Percentiles rank a stretch among this genome's conserved stretches.
Evolutionary conservation across 129 eudicot species (phyloP).

Genomic region (Escallonia herrerae): DNA sequence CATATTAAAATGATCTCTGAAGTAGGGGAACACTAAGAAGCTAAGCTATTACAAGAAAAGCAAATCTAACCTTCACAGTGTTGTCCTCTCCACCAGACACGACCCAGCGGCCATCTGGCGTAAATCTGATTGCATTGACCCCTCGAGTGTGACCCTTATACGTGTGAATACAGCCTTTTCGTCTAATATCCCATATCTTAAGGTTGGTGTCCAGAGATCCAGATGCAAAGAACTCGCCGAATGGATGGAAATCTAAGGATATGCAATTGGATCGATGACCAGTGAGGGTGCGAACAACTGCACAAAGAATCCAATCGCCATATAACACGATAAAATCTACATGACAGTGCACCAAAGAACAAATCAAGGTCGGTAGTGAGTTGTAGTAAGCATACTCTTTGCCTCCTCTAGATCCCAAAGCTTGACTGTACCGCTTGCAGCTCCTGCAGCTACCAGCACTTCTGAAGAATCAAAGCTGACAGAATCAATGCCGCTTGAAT

Average conservation of each 20-base stretch:
- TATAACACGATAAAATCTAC: background rate
- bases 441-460: constrained; percentile 93
- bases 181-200: constrained; percentile 97
- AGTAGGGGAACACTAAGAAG: too few relatives aligned
- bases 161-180: constrained; percentile 93
- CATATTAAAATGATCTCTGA: background rate
- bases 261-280: constrained; percentile 96
- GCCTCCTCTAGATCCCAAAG: constrained; percentile 99
- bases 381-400: constrained; percentile 52
- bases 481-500: constrained; percentile 99
- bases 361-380: background rate
- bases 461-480: constrained; percentile 97
- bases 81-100: constrained; percentile 99
- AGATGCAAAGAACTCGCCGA: constrained; percentile 98
- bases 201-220: constrained; percentile 94
- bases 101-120: constrained; percentile 99
- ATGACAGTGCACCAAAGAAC: background rate
- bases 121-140: constrained; percentile 86
- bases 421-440: constrained; percentile 98
- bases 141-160: constrained; percentile 98
- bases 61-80: constrained; percentile 66
- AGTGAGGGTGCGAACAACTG: constrained; percentile 91
- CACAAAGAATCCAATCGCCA: constrained; percentile 5
- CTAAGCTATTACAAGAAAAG: constrained; percentile 1
- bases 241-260: constrained; percentile 95